Conservation (phyloP, 177 flowering plant species). For the Vitis hybrid region DNA sequence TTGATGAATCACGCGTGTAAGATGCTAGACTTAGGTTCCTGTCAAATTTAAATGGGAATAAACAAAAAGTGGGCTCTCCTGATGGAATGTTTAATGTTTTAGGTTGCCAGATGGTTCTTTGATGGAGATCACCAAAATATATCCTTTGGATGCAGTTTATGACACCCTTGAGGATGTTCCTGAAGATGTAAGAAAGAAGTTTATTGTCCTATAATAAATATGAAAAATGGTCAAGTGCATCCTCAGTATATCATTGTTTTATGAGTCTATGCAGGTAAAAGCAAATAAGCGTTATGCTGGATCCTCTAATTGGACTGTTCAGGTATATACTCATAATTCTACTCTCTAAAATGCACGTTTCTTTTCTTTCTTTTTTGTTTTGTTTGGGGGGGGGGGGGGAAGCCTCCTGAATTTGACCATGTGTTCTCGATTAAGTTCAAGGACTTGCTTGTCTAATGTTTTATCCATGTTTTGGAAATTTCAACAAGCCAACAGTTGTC, state of each 20-base stretch:
- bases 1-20: conserved; percentile 90
- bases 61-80: conserved; percentile 6
- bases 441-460: too few species aligned
- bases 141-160: conserved; percentile 90
- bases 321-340: conserved; percentile 41
- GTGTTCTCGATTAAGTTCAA: too few species aligned
- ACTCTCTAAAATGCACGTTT: background rate
- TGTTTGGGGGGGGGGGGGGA: background rate
- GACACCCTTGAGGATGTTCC: conserved; percentile 91
- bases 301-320: conserved; percentile 84
- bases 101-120: conserved; percentile 95
- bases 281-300: conserved; percentile 91
- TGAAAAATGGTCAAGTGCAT: background rate
- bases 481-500: too few species aligned
- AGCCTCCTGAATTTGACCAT: too few species aligned
- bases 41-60: background rate
- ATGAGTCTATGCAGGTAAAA: conserved; percentile 59
- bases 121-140: conserved; percentile 88
- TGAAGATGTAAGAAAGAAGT: conserved; percentile 68
- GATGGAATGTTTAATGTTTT: conserved; percentile 19
- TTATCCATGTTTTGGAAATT: too few species aligned
- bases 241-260: conserved; percentile 4
- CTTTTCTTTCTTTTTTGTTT: background rate
- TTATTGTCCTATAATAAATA: background rate
- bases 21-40: conserved; percentile 18